A percentile compares a stretch with the other conserved stretches of the same genome.
Conservation (phyloP, 2,329 filamentous ascomycete species). For the Claviceps maximensis region DNA sequence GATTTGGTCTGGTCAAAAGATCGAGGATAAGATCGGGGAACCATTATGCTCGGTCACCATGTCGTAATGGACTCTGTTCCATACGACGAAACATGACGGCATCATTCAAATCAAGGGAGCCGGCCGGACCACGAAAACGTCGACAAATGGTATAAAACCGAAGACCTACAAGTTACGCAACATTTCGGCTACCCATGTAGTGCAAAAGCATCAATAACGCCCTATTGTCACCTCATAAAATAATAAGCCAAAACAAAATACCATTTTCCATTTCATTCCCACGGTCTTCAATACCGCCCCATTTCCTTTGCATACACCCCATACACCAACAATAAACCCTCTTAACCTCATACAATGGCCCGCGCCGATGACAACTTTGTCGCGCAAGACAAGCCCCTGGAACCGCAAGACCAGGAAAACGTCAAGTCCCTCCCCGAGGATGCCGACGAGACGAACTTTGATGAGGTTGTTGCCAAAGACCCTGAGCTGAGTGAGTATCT, state of each 20-base stretch:
- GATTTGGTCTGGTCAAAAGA: too few relatives aligned
- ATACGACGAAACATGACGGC: not conserved
- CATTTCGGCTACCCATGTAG: too few relatives aligned
- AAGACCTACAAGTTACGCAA: too few relatives aligned
- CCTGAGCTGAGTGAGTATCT: constrained; percentile 2
- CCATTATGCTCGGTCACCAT: not conserved
- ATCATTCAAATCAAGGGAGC: not conserved
- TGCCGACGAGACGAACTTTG: not conserved
- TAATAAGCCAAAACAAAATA: not conserved
- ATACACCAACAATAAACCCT: too few relatives aligned
- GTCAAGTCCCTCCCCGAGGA: constrained; percentile 5
- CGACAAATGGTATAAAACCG: not conserved
- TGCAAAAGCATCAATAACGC: not conserved
- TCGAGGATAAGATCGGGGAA: too few relatives aligned
- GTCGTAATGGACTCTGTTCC: not conserved
- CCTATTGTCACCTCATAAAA: too few relatives aligned
- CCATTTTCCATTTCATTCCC: too few relatives aligned
- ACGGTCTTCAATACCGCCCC: too few relatives aligned
- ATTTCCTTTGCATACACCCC: too few relatives aligned
- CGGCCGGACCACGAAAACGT: not conserved
- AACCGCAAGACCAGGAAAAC: not conserved
- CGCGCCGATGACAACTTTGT: constrained; percentile 1
- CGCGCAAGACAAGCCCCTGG: not conserved
- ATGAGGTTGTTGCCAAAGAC: constrained; percentile 1
- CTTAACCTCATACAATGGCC: not conserved